phyloP scores from a whole-genome alignment of 23 red algal species.

The Gracilaria gracilis region DNA sequence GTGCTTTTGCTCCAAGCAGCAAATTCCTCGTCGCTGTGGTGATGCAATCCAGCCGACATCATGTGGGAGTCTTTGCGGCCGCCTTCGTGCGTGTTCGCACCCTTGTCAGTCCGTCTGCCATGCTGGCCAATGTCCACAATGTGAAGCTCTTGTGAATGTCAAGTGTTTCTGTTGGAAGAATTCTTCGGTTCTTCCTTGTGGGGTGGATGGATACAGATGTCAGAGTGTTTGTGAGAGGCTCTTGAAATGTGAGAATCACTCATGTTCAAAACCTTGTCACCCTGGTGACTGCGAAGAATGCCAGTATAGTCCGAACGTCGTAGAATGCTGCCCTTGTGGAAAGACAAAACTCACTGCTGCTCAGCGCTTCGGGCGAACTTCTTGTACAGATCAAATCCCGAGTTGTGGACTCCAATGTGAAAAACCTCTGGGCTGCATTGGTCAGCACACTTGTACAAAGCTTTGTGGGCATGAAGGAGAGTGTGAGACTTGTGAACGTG shows the following conservation, averaged over 20 bases:
- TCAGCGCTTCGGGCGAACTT: constrained; percentile 15
- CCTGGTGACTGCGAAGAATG: constrained; percentile 64
- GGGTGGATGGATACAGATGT: constrained; percentile 42
- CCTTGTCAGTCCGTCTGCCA: constrained; percentile 44
- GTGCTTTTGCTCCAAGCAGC: constrained; percentile 67
- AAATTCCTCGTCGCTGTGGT: constrained; percentile 43
- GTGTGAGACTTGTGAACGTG: constrained; percentile 59
- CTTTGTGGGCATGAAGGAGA: constrained; percentile 73
- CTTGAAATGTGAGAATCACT: constrained; percentile 72
- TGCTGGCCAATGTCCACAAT: constrained; percentile 23
- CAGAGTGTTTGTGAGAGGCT: constrained; percentile 43
- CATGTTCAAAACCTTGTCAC: constrained; percentile 70
- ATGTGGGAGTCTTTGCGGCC: constrained; percentile 39
- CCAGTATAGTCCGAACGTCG: neutral
- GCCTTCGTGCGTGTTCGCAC: constrained; percentile 29
- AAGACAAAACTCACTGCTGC: constrained; percentile 42
- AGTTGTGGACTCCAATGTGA: constrained; percentile 70
- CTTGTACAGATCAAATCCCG: constrained; percentile 63
- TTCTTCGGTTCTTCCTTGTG: constrained; percentile 31
- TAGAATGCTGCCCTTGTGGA: constrained; percentile 75
- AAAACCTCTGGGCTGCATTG: constrained; percentile 49
- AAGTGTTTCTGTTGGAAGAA: constrained; percentile 45
- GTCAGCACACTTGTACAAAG: constrained; percentile 65
- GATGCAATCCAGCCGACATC: constrained; percentile 25
- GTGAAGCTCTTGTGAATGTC: constrained; percentile 24